Evolutionary conservation across 352 stramenopile genomes (phyloP).

Genomic region (Pythium chondricola): DNA sequence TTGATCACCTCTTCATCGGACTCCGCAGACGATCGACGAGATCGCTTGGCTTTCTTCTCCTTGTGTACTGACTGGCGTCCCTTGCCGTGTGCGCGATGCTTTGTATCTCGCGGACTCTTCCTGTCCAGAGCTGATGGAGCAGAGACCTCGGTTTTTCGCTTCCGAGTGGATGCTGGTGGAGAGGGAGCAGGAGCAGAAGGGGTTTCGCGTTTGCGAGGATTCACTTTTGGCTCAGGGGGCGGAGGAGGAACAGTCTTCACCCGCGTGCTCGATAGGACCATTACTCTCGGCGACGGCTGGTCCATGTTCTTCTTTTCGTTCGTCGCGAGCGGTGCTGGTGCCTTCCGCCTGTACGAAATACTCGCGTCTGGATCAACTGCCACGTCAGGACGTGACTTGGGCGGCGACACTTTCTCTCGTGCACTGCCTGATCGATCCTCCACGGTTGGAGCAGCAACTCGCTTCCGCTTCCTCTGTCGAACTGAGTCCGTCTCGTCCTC

Average conservation of each 20-base stretch:
- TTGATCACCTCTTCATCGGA: slow-evolving; percentile 10
- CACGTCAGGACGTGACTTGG: too few relatives aligned
- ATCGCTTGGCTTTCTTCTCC: slow-evolving; percentile 1
- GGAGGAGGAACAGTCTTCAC: not conserved
- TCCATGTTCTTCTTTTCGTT: slow-evolving; percentile 7
- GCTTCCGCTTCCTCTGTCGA: slow-evolving; percentile 28
- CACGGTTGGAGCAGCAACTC: not conserved
- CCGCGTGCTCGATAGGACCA: slow-evolving; percentile 2
- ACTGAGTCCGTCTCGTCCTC: not conserved
- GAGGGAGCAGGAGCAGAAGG: not conserved
- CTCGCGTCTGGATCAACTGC: not conserved
- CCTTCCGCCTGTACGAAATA: slow-evolving; percentile 13
- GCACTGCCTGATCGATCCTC: too few relatives aligned
- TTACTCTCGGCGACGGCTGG: slow-evolving; percentile 11
- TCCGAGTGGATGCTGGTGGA: slow-evolving; percentile 1
- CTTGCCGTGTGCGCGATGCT: slow-evolving; percentile 7
- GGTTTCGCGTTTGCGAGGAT: slow-evolving; percentile 6
- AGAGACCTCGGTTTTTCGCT: slow-evolving; percentile 4
- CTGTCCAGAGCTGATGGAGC: not conserved
- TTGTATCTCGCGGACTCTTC: slow-evolving; percentile 2
- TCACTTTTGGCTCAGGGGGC: slow-evolving; percentile 3
- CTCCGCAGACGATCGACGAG: not conserved
- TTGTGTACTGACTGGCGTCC: not conserved
- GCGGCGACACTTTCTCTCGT: too few relatives aligned
- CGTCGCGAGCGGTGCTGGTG: slow-evolving; percentile 3